A percentile compares a stretch with the other conserved stretches of the same genome.
Conservation (phyloP, 2,329 filamentous ascomycete genomes). For the Stemphylium lycopersici region DNA sequence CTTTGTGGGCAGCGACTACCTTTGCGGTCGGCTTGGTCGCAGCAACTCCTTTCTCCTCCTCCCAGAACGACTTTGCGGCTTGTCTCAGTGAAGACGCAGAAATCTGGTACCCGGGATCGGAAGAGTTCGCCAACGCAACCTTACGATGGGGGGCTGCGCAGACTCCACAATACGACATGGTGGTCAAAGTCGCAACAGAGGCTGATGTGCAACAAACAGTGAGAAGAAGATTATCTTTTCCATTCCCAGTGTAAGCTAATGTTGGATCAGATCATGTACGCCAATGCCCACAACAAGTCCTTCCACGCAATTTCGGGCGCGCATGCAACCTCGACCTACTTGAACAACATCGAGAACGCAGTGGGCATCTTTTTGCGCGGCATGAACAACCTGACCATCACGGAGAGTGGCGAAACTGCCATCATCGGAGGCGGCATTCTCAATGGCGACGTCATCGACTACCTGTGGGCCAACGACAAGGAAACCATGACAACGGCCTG, state of each 20-base stretch:
- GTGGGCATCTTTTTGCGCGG: constrained; percentile 39
- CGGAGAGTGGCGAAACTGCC: constrained; percentile 25
- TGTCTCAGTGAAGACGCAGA: constrained; percentile 1
- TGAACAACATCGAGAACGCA: constrained; percentile 34
- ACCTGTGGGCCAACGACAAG: constrained; percentile 38
- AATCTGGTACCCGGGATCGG: constrained; percentile 17
- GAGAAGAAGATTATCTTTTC: background rate
- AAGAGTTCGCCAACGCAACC: constrained; percentile 16
- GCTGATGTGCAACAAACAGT: constrained; percentile 29
- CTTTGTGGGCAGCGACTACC: background rate
- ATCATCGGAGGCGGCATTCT: constrained; percentile 34
- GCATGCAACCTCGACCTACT: constrained; percentile 39
- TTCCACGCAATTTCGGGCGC: constrained; percentile 48
- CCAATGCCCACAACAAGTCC: constrained; percentile 31
- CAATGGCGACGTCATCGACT: constrained; percentile 32
- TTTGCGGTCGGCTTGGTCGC: background rate
- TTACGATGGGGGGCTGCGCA: constrained; percentile 25
- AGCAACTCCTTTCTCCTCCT: background rate
- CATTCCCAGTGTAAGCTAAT: background rate
- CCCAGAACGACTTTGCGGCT: background rate
- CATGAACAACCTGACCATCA: constrained; percentile 33
- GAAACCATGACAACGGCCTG: constrained; percentile 26
- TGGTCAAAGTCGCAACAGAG: constrained; percentile 29
- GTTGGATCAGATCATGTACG: constrained; percentile 21
- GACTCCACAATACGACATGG: constrained; percentile 20